Base-by-base conservation (phyloP, 495 filamentous ascomycete genomes). In the Annulohypoxylon stygium region DNA sequence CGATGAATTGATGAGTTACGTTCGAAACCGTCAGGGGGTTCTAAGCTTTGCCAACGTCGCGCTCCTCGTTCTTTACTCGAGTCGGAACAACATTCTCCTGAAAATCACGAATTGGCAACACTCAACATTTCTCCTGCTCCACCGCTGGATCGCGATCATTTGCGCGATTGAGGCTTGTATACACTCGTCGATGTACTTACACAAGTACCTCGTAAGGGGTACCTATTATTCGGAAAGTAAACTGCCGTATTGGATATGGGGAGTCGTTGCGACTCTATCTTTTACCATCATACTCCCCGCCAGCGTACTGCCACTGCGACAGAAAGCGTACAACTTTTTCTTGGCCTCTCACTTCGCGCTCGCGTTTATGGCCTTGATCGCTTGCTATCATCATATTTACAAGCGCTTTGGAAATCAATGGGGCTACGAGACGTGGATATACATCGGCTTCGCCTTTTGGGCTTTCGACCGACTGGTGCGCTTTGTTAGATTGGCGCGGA, bases 101-200 rank as follows among this genome's bases (percentile, higher is more conserved):
- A 86, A 81, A 81, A 78, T 85, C 1, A 88, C 85, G 0, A 82
- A 85, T 1, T 88, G 86, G 86, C 86, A 82, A 26, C 85, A 86
- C 67, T 81, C 84, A 6, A 86, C 81, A 0, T 87, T 86, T 70
- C 85, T 86, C 23, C 54, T 87, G 1, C 81, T 86, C 18, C 86
- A 87, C 75, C 84, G 86, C 9, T 86, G 86, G 82, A 81, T 87
- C 9, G 86, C 86, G 7, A 79, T 84, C 43, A 81, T 88, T 16
- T 84, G 83, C 23, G 85, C 83, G 3, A 51, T 86, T n/a, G 84
- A 88, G 66, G 86, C 81, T 0, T 64, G 81, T 2, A 73, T 84
- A 9, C 86, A 89, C 71, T 81, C 83, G 9, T 64, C 78, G 25
- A 74, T 80, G 34, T 80, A 78, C 30, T 67, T 79, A 1, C 66